Percentiles rank a stretch among this genome's conserved stretches.
These are phyloP conservation scores for Solanum neorickii DNA, from an alignment of 257 asterid species.

Conservation along the genomic window DNA sequence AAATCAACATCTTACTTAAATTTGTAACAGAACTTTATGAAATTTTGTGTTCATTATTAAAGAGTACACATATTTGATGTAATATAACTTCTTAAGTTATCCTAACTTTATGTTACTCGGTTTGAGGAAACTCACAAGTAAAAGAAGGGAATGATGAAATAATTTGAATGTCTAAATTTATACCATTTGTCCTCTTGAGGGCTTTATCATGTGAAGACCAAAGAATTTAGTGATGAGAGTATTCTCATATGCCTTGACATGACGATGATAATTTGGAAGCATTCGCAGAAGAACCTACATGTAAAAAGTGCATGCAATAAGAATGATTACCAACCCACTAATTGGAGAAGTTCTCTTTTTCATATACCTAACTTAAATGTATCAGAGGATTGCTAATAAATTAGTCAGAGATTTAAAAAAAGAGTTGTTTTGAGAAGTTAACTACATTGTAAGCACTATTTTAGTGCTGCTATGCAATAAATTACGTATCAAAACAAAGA, in stretches of 20 bases:
- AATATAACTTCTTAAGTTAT: not conserved
- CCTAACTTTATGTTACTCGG: not conserved
- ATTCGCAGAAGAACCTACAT: slow-evolving; percentile 76
- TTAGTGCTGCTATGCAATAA: not conserved
- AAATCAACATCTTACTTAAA: not conserved
- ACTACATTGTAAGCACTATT: not conserved
- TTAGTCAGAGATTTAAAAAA: not conserved
- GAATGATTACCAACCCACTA: not conserved
- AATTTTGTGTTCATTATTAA: not conserved
- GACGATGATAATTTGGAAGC: slow-evolving; percentile 87
- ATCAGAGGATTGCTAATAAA: not conserved
- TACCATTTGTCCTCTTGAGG: slow-evolving; percentile 94
- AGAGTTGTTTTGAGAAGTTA: not conserved
- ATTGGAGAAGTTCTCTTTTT: not conserved
- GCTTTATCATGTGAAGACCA: slow-evolving; percentile 93
- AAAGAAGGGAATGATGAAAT: not conserved
- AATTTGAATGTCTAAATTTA: not conserved
- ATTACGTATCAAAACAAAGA: not conserved
- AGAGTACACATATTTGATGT: not conserved
- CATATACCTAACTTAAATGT: not conserved
- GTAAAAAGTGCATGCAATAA: slow-evolving; percentile 6
- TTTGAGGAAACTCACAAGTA: not conserved
- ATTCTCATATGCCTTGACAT: slow-evolving; percentile 69
- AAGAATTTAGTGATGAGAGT: slow-evolving; percentile 90
- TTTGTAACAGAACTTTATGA: not conserved